Evolutionary conservation across 2,329 filamentous ascomycete genomes (phyloP), one percentile per base, ranked within the genome.

Genomic region (Clarireedia paspali): DNA sequence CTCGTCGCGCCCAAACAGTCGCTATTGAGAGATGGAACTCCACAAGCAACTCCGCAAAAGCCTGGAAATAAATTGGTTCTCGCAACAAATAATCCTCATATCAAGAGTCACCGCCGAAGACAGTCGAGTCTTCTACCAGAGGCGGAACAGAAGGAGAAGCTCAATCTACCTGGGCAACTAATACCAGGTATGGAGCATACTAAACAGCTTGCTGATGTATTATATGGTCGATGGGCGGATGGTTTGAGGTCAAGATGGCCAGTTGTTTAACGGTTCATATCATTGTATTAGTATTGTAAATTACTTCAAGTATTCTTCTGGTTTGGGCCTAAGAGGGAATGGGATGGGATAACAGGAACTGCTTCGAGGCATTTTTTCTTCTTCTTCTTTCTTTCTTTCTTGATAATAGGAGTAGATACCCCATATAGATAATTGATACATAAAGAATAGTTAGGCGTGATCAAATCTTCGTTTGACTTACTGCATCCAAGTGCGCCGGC

Each of bases 141-240:
- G 48, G 70, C 66, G 50, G 80, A 79, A 62, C 70, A 61, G 54
- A 79, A 74, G 64, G 68, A 73, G 24, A 68, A 66, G 54, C 49
- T 66, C 46, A 78, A 79, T 62, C 71, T 84, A 62, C 83, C 82
- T 1, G 83, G 80, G 10, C 76, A 81, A 60, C 70, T 75, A 48
- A 73, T 78, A 56, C 80, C 84, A 1, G 92, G 91, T 2, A 92
- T 96, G 89, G 91, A 96, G 71, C 92, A 96, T 72, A 88, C 87
- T 62, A 89, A 90, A 67, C 84, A 95, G 68, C 77, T 97, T 39
- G 89, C 89, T 1, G 91, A 96, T 70, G 89, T 95, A 20, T 80
- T 99, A 20, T 97, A 96, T 72, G 83, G 85, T 15, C 82, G 92
- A 45, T 99, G 94, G 94, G 84, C 86, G 2, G 89, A 95, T 57